These are phyloP conservation scores for Poa annua DNA, from an alignment of 176 grass and related monocot species.

Conservation along the genomic window DNA sequence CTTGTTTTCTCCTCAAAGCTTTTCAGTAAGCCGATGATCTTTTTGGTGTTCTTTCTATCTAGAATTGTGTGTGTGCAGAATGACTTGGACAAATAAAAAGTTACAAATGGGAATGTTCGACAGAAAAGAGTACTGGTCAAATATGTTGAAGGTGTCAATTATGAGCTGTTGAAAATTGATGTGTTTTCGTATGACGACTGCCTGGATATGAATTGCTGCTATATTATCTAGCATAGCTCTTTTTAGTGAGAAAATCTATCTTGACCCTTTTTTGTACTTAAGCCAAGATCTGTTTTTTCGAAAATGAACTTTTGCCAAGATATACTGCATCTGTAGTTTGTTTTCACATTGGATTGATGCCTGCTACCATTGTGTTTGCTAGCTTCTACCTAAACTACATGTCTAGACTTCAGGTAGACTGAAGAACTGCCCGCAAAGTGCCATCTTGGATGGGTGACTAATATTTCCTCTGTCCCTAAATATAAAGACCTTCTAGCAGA, in stretches of 20 bases:
- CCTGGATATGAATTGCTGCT: slow-evolving; percentile 28
- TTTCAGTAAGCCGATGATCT: slow-evolving; percentile 10
- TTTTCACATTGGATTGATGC: neutral
- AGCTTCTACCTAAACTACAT: neutral
- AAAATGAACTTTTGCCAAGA: neutral
- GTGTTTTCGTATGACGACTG: slow-evolving; percentile 15
- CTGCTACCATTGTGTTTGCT: slow-evolving; percentile 27
- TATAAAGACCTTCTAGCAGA: too few relatives aligned
- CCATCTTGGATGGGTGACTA: too few relatives aligned
- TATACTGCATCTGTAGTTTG: neutral
- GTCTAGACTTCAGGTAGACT: neutral
- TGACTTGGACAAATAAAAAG: slow-evolving; percentile 57
- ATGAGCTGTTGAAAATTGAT: slow-evolving; percentile 9
- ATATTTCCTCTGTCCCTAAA: too few relatives aligned
- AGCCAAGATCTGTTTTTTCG: neutral
- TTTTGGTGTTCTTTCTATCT: slow-evolving; percentile 29
- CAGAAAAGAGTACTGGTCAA: slow-evolving; percentile 42
- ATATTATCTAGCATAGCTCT: slow-evolving; percentile 3
- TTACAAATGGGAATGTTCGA: slow-evolving; percentile 26
- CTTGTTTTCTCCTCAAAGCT: slow-evolving; percentile 24
- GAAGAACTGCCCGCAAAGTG: neutral
- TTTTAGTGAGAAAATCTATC: neutral
- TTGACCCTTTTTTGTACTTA: slow-evolving; percentile 32
- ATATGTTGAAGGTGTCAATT: slow-evolving; percentile 16
- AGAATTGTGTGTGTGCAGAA: slow-evolving; percentile 56